Conservation (phyloP, 176 grass and related monocot species). For the Oropetium thomaeum region DNA sequence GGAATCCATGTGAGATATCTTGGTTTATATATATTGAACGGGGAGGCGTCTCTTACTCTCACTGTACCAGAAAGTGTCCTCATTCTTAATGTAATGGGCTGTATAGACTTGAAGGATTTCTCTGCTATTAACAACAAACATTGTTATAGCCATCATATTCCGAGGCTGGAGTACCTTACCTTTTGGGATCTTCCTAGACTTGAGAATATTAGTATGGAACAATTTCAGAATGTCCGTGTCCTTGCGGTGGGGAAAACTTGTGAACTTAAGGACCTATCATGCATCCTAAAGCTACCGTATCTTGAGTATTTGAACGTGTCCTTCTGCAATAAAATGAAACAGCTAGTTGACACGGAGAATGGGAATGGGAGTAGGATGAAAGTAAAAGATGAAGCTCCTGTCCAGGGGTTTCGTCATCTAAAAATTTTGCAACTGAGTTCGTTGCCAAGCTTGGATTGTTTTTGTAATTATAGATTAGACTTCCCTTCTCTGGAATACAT, state of each 20-base stretch:
- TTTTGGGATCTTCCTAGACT: constrained; percentile 36
- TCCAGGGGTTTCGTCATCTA: background rate
- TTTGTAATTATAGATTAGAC: constrained; percentile 6
- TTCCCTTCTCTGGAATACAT: constrained; percentile 44
- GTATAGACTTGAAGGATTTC: constrained; percentile 25
- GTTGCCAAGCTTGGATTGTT: constrained; percentile 25
- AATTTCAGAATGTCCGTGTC: constrained; percentile 36
- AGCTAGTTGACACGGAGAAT: constrained; percentile 15
- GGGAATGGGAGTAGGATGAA: background rate
- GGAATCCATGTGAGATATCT: constrained; percentile 16
- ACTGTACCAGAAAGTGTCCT: constrained; percentile 21
- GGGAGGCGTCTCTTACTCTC: constrained; percentile 37
- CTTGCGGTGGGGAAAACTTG: constrained; percentile 14
- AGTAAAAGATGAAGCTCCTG: background rate
- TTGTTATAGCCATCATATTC: background rate
- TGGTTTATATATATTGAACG: constrained; percentile 34
- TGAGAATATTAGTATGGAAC: constrained; percentile 13
- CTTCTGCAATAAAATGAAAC: constrained; percentile 35
- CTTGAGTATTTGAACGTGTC: constrained; percentile 36
- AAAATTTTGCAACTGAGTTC: constrained; percentile 20
- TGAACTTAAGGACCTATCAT: constrained; percentile 28
- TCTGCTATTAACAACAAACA: background rate
- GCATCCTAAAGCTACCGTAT: constrained; percentile 21
- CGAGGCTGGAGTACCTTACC: constrained; percentile 32
- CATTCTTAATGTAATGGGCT: constrained; percentile 22